Evolutionary conservation across 2,329 filamentous ascomycete genomes (phyloP), one percentile per base, ranked within the genome.

Genomic region (Chaetomium sp.): DNA sequence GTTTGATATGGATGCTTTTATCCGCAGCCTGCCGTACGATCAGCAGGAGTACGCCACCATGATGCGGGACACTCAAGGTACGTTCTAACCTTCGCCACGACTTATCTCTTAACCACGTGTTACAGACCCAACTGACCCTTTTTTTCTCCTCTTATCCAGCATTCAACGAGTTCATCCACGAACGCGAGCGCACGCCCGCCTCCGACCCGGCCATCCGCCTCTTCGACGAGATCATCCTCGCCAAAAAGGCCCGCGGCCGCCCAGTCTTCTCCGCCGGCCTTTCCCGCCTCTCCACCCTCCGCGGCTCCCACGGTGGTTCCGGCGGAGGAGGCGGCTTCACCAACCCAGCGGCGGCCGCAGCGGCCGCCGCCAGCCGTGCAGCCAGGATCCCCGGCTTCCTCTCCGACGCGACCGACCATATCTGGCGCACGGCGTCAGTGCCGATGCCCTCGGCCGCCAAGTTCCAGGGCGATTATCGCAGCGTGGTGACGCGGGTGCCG

Each of bases 151-250:
- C 38, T 5, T 7, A 10, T 65, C 34, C 8, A 83, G 82, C 76
- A 49, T 90, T 91, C 68, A 90, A 90, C 62, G 88, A 92, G 69
- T 94, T 94, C 69, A 88, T 94, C 59, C 87, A 92, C 65, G 87
- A 91, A 64, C 82, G 89, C 46, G 89, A 94, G 71, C 83, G 76
- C 27, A 81, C 79, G 6, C 75, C 82, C 2, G 70, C 82, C 0
- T 77, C 81, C 6, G 79, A 88, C 59, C 79, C 87, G 0, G 71
- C 78, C 2, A 84, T 92, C 64, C 86, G 87, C 54, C 79, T 94
- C 1, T 94, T 94, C 64, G 89, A 94, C 69, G 87, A 91, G 69
- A 85, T 94, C 65, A 89, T 94, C 64, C 76, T 92, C 51, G 87
- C 88, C 36, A 94, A 94, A 75, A 82, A 81, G 67, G 78, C 79